phyloP scores from a whole-genome alignment of 2,329 filamentous ascomycete genomes.

The Shiraia sp. region DNA sequence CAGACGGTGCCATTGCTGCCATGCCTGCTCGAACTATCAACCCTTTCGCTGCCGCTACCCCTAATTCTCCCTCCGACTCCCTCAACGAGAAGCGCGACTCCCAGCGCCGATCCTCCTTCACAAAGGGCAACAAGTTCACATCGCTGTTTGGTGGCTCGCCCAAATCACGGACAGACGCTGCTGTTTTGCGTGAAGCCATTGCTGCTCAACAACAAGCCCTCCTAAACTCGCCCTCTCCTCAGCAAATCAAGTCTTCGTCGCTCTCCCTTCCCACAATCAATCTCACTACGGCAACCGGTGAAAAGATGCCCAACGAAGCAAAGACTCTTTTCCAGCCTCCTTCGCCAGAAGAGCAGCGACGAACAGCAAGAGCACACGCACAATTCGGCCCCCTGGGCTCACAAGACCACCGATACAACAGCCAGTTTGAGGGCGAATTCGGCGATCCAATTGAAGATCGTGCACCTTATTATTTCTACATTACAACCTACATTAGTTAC shows the following conservation, averaged over 20 bases:
- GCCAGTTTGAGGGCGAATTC: slow-evolving; percentile 82
- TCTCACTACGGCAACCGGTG: slow-evolving; percentile 80
- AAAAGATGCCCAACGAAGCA: slow-evolving; percentile 74
- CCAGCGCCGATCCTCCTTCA: slow-evolving; percentile 53
- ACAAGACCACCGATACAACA: slow-evolving; percentile 83
- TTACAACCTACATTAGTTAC: slow-evolving; percentile 98
- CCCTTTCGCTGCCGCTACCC: slow-evolving; percentile 59
- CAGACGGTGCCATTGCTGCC: slow-evolving; percentile 36
- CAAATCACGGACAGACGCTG: slow-evolving; percentile 67
- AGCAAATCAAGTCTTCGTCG: slow-evolving; percentile 71
- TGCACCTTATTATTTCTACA: slow-evolving; percentile 92
- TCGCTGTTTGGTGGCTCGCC: slow-evolving; percentile 82
- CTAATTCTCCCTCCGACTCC: slow-evolving; percentile 55
- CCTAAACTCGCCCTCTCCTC: slow-evolving; percentile 66
- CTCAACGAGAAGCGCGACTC: slow-evolving; percentile 59
- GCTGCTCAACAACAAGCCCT: slow-evolving; percentile 61
- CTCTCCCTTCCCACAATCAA: slow-evolving; percentile 88
- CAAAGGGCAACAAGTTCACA: slow-evolving; percentile 71
- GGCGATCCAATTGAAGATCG: slow-evolving; percentile 88
- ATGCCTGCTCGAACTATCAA: slow-evolving; percentile 68
- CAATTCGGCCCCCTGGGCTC: slow-evolving; percentile 88
- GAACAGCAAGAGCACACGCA: slow-evolving; percentile 76
- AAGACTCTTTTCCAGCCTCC: slow-evolving; percentile 86
- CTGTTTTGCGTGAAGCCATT: slow-evolving; percentile 69
- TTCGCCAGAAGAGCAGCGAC: slow-evolving; percentile 78